Evolutionary conservation across 768 basidiomycete species (phyloP).

Genomic region (Suillus placidus): DNA sequence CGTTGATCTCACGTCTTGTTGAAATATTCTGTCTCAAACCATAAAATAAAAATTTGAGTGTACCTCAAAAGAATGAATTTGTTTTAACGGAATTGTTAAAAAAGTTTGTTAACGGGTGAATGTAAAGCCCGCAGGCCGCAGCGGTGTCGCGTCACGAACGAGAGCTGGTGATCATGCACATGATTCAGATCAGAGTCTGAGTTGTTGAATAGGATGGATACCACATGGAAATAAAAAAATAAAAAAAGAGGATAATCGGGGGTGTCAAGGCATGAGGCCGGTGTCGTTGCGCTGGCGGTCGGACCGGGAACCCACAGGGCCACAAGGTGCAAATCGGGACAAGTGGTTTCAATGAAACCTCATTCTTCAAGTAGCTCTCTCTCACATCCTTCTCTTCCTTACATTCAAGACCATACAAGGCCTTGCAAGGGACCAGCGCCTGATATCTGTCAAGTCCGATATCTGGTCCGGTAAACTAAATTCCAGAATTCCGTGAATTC

Average conservation of each 20-base stretch:
- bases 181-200: not conserved
- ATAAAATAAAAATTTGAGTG: conserved; percentile 5
- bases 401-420: not conserved
- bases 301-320: conserved; percentile 8
- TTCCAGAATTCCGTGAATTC: conserved; percentile 15
- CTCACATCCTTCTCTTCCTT: conserved; percentile 5
- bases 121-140: not conserved
- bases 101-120: not conserved
- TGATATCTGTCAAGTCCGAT: not conserved
- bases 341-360: conserved; percentile 10
- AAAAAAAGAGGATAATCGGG: conserved; percentile 3
- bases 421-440: not conserved
- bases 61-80: not conserved
- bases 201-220: not conserved
- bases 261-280: conserved; percentile 9
- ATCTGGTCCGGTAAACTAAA: not conserved
- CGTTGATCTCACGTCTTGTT: not conserved
- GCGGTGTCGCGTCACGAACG: not conserved
- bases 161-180: not conserved
- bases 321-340: conserved; percentile 11
- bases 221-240: not conserved
- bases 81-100: not conserved
- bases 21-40: not conserved
- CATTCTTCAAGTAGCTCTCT: conserved; percentile 9
- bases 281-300: conserved; percentile 9